These are phyloP conservation scores for Clarkia xantiana DNA, from an alignment of 345 rosid species.

Conservation along the genomic window DNA sequence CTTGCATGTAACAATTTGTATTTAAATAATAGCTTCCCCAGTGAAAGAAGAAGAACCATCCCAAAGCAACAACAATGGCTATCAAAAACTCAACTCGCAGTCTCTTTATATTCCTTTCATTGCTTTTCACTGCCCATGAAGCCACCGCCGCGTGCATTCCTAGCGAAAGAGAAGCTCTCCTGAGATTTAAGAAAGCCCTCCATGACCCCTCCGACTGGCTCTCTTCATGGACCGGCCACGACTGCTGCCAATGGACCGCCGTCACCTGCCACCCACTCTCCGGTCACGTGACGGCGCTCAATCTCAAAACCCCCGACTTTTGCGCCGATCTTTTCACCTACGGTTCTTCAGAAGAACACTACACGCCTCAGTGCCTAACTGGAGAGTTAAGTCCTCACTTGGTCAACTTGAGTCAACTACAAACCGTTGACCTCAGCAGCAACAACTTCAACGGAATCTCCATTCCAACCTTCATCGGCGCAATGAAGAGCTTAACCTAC, in stretches of 20 bases:
- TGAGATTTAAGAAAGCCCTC: slow-evolving; percentile 14
- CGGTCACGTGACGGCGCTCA: slow-evolving; percentile 8
- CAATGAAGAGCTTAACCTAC: slow-evolving; percentile 9
- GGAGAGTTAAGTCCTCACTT: slow-evolving; percentile 15
- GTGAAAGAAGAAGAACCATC: too few relatives aligned
- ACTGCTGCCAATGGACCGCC: slow-evolving; percentile 23
- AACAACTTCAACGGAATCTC: slow-evolving; percentile 11
- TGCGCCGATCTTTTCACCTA: neutral
- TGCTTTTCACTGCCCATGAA: neutral
- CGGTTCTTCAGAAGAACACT: neutral
- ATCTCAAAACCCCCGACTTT: slow-evolving; percentile 9
- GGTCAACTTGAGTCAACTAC: slow-evolving; percentile 10
- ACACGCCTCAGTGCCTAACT: slow-evolving; percentile 2
- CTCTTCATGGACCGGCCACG: slow-evolving; percentile 8
- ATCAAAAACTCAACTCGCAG: neutral
- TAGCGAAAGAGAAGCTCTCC: slow-evolving; percentile 16
- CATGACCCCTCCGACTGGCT: slow-evolving; percentile 10
- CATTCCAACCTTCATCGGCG: slow-evolving; percentile 15
- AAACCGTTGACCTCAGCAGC: slow-evolving; percentile 13
- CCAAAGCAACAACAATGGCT: neutral
- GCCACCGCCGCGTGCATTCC: slow-evolving; percentile 9
- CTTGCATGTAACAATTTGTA: too few relatives aligned
- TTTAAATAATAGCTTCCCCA: too few relatives aligned
- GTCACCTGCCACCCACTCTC: slow-evolving; percentile 10
- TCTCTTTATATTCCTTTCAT: slow-evolving; percentile 3